These are phyloP conservation scores for Leccinum ochraceum DNA, from an alignment of 768 basidiomycete species.

Conservation along the genomic window DNA sequence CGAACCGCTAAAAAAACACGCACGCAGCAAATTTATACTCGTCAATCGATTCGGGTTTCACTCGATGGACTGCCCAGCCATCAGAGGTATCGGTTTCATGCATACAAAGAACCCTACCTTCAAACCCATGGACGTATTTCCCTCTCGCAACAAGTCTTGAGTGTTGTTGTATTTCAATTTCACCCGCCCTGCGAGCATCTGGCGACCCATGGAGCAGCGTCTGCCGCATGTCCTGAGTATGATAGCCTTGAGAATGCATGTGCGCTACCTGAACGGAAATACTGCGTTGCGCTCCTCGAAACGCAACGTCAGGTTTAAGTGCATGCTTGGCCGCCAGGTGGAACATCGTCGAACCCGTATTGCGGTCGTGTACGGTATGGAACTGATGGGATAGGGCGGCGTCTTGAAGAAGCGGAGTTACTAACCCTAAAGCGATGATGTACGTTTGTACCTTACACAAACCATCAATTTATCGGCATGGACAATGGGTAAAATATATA, in stretches of 20 bases:
- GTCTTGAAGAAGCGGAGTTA: slow-evolving; percentile 25
- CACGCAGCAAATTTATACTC: slow-evolving; percentile 91
- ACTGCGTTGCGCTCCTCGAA: slow-evolving; percentile 40
- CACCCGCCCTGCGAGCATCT: slow-evolving; percentile 83
- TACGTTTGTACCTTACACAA: neutral
- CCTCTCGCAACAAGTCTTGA: slow-evolving; percentile 87
- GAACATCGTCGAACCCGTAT: slow-evolving; percentile 22
- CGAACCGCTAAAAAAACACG: slow-evolving; percentile 30
- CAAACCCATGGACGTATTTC: slow-evolving; percentile 91
- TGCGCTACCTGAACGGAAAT: slow-evolving; percentile 65
- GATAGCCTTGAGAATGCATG: slow-evolving; percentile 21
- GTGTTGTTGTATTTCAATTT: slow-evolving; percentile 76
- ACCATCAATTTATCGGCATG: neutral
- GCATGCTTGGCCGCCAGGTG: slow-evolving; percentile 18
- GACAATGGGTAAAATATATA: slow-evolving; percentile 1
- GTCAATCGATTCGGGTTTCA: slow-evolving; percentile 77
- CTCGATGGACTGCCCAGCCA: slow-evolving; percentile 65
- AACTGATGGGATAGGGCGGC: slow-evolving; percentile 7
- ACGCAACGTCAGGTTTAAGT: slow-evolving; percentile 14
- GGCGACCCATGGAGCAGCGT: slow-evolving; percentile 91
- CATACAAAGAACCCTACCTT: slow-evolving; percentile 48
- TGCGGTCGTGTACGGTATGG: slow-evolving; percentile 6
- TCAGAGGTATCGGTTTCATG: slow-evolving; percentile 2
- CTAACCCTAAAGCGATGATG: neutral
- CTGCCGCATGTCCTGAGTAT: slow-evolving; percentile 44